Base-by-base conservation (phyloP, 139 green algal genomes). In the Ettlia oleoabundans region DNA sequence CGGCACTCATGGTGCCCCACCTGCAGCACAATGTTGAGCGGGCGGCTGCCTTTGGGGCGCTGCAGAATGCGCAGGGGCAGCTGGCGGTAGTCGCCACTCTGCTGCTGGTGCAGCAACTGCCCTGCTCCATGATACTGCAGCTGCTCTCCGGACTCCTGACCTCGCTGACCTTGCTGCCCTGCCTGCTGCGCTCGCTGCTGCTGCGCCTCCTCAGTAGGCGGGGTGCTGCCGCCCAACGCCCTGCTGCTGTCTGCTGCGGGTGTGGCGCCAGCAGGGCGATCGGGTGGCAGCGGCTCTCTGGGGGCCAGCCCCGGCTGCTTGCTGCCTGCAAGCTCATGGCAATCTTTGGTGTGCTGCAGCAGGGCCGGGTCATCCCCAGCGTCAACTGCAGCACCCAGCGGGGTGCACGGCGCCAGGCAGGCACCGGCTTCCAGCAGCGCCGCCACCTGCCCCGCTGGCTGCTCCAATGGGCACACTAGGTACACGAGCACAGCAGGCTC, bases 361-460 rank as follows among this genome's bases (percentile, higher is more conserved):
- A 80, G 53, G 35, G 47, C 32, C 5, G 38, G 53, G 33, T 52
- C 26, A 9, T 51, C 53, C 4, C 35, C 52, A 24, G 51, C 35
- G 15, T 52, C 26, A 9, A 53, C 53, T 6, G 24, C 52, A 24
- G 51, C 35, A 24, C 64, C 77, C 64, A 67, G 13, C 7, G 66
- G 63, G 10, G 77, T 76, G 71, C 81, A 81, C 26, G 81, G 81
- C 37, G 81, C 71, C 43, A 85, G 81, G 62, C 81, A 82, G 71
- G 24, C 38, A 22, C 71, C 81, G 4, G 47, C 58, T 33, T 73
- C 71, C 33, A 85, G 62, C 51, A 82, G 63, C 43, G 81, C 71
- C 1, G 53, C 61, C 22, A 53, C 47, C 28, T 62, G 61, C 22
- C 47, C 35, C 1, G 8, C 42, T 2, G 61, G 61, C 26, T 41